phyloP scores from a whole-genome alignment of 2,329 filamentous ascomycete species.

The Penicillium concentricum region DNA sequence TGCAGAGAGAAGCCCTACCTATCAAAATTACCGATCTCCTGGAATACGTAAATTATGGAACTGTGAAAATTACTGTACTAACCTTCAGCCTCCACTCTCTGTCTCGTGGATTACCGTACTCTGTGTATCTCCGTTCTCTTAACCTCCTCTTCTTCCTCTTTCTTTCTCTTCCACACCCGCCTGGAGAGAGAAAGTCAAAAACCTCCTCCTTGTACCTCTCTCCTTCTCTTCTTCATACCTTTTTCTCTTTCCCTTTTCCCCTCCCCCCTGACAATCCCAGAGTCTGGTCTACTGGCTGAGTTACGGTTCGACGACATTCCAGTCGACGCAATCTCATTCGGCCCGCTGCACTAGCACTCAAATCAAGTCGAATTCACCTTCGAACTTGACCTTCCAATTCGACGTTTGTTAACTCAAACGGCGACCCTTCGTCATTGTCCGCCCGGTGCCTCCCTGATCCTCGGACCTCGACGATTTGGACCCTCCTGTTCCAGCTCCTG shows the following conservation, averaged over 20 bases:
- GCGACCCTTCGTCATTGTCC: slow-evolving; percentile 29
- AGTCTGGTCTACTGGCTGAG: slow-evolving; percentile 36
- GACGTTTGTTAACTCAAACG: slow-evolving; percentile 45
- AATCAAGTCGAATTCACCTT: slow-evolving; percentile 42
- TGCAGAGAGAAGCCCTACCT: slow-evolving; percentile 7
- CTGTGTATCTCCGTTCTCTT: slow-evolving; percentile 25
- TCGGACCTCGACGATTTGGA: slow-evolving; percentile 29
- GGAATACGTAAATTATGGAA: background rate
- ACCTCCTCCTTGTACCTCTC: slow-evolving; percentile 37
- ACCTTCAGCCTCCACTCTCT: slow-evolving; percentile 26
- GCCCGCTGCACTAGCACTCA: slow-evolving; percentile 34
- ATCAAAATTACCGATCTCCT: background rate
- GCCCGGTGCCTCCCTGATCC: slow-evolving; percentile 33
- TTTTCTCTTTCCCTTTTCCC: slow-evolving; percentile 20
- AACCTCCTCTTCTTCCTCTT: slow-evolving; percentile 28
- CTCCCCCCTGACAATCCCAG: slow-evolving; percentile 28
- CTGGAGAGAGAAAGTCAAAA: slow-evolving; percentile 42
- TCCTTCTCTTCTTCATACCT: slow-evolving; percentile 33
- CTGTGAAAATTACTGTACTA: slow-evolving; percentile 6
- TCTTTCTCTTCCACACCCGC: slow-evolving; percentile 41
- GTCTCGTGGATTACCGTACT: slow-evolving; percentile 24
- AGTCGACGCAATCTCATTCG: slow-evolving; percentile 26
- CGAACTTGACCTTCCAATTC: slow-evolving; percentile 36
- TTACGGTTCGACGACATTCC: slow-evolving; percentile 27
- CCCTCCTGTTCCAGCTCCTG: slow-evolving; percentile 39